Percentiles rank a stretch among this genome's conserved stretches.
Conservation (phyloP, 345 rosid species). For the Rhodomyrtus tomentosa region DNA sequence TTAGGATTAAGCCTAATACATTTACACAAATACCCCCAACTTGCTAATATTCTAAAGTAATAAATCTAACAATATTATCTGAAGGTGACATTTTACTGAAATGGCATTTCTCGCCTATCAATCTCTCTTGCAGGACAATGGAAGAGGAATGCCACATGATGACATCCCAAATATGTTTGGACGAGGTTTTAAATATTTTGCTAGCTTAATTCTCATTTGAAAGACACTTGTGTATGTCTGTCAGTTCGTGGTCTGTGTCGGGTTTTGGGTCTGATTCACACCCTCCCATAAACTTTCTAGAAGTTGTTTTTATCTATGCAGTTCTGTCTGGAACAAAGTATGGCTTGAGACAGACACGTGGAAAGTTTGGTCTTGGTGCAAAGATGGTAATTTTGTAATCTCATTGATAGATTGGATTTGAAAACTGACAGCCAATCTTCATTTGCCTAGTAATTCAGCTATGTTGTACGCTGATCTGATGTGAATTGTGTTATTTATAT, state of each 20-base stretch:
- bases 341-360: slow-evolving; percentile 97
- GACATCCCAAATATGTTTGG: slow-evolving; percentile 99
- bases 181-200: slow-evolving; percentile 34
- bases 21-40: too few species aligned
- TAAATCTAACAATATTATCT: too few species aligned
- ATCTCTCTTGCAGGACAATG: slow-evolving; percentile 57
- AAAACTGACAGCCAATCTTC: not conserved
- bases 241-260: not conserved
- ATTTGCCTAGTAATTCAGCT: not conserved
- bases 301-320: slow-evolving; percentile 21
- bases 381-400: slow-evolving; percentile 58
- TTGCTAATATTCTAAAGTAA: too few species aligned
- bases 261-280: not conserved
- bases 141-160: slow-evolving; percentile 99
- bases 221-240: not conserved
- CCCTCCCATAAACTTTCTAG: not conserved
- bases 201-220: not conserved
- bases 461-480: not conserved
- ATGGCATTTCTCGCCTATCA: not conserved
- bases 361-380: slow-evolving; percentile 98
- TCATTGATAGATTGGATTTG: not conserved
- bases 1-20: too few species aligned
- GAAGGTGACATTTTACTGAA: not conserved
- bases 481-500: not conserved
- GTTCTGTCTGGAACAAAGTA: slow-evolving; percentile 94